phyloP scores from a whole-genome alignment of 225 moss, liverwort and hornwort genomes.

The Neckera pumila region DNA sequence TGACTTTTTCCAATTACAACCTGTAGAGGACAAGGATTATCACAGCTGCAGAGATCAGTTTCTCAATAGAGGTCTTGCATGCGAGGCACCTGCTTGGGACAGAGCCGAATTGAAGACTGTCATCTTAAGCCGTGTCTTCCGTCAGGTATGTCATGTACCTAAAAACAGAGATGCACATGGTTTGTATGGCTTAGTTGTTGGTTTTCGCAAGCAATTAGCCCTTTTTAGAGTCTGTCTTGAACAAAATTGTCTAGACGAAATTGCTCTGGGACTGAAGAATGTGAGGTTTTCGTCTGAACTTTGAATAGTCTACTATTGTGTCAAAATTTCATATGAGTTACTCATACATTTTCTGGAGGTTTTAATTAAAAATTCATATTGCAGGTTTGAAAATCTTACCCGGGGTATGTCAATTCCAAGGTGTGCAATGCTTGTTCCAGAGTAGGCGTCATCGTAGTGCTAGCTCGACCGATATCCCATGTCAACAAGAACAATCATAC shows the following conservation, averaged over 20 bases:
- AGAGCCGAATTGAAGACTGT: slow-evolving; percentile 18
- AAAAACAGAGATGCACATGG: not conserved
- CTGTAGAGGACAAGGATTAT: slow-evolving; percentile 11
- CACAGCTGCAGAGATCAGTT: slow-evolving; percentile 4
- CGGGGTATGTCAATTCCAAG: not conserved
- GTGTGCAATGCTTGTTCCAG: not conserved
- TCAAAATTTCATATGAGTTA: not conserved
- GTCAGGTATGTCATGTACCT: slow-evolving; percentile 6
- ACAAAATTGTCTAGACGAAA: not conserved
- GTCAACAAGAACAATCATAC: not conserved
- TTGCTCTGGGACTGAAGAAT: not conserved
- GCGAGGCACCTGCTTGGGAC: slow-evolving; percentile 31
- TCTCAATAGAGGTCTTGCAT: slow-evolving; percentile 31
- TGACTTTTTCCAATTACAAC: slow-evolving; percentile 33
- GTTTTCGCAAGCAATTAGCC: not conserved
- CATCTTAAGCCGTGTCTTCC: slow-evolving; percentile 25
- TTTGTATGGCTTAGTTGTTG: not conserved
- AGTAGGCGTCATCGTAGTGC: not conserved
- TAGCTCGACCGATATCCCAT: not conserved
- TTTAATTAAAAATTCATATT: not conserved
- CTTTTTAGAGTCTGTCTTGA: not conserved
- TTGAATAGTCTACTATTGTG: not conserved
- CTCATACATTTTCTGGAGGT: not conserved
- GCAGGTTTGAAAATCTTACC: not conserved
- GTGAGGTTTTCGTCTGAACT: not conserved